Evolutionary conservation across 345 rosid genomes (phyloP), one percentile per base, ranked within the genome.

Genomic region (Hevea brasiliensis): DNA sequence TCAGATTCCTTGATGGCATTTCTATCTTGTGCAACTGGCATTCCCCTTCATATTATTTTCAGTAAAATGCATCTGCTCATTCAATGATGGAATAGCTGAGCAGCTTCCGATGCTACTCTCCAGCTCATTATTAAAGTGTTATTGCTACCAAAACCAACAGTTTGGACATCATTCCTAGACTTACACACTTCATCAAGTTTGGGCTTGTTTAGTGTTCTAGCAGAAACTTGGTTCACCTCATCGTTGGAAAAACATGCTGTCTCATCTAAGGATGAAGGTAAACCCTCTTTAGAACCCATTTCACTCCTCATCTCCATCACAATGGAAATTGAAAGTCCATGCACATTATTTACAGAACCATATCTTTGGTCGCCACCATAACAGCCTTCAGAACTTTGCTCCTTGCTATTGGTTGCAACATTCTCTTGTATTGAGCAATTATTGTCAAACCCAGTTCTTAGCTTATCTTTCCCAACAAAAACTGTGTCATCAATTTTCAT

Each of bases 1-100:
- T 79, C 79, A 20, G 81, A 66, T 50, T 53, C 74, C 76, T 63
- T 59, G 72, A 71, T 67, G 67, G 9, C 73, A 65, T 51, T 76
- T 76, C 56, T 65, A 37, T 32, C 32, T 21, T 8, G 57, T 65
- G 72, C 67, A 37, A 13, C 37, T 65, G 20, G 57, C n/a, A 58
- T 37, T 54, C 37, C 42, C 72, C 35, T 45, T 56, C 5, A 17
- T 37, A 29, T 58, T 65, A 76, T 65, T 56, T 69, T 67, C 71
- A 69, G 54, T 6, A 55, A 50, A 20, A 57, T 58, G 54, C 26
- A 40, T 62, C n/a, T 70, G 24, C 68, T 76, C 74, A 56, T 73
- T 45, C 59, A 50, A 61, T 29, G 60, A 21, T 60, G 73, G 74
- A 72, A 24, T 53, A 41, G 58, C 69, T 3, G 48, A 65, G 79